Evolutionary conservation across 495 filamentous ascomycete species (phyloP), one percentile per base, ranked within the genome.

Genomic region (Aspergillus avenaceus): DNA sequence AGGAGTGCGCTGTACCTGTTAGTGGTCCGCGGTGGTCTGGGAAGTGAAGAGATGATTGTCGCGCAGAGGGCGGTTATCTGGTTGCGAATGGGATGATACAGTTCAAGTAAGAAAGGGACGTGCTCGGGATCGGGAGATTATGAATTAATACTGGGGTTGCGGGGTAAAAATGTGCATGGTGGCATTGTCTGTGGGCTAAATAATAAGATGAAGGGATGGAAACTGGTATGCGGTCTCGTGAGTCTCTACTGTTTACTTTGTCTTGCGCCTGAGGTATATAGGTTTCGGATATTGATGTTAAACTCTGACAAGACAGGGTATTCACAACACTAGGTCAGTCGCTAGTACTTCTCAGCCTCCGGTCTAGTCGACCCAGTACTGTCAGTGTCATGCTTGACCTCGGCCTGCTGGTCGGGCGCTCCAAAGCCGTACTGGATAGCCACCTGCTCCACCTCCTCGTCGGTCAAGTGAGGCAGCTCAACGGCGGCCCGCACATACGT

Each of bases 151-250:
- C 86, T 11, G 88, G 85, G 12, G 83, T 90, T 54, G 88, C 85
- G 19, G 82, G 81, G 23, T 95, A 96, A 62, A 95, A 95, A 61
- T 91, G 88, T 64, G 90, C 95, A 13, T 95, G 55, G 89, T 96
- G 11, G 88, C 89, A 11, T 62, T 96, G 55, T 85, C 93, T 68
- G 88, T 91, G 25, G 70, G 72, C 0, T n/a, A n/a, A 70, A 73
- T 55, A 73, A 74, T 45, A 74, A 74, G 56, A 64, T 36, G 12
- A 59, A 59, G 21, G 56, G 52, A 75, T 73, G 71, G 72, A 70
- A 57, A 67, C 55, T 31, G 70, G n/a, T n/a, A n/a, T n/a, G n/a
- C n/a, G n/a, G n/a, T n/a, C n/a, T n/a, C n/a, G n/a, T n/a, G n/a
- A n/a, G n/a, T n/a, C n/a, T n/a, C n/a, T n/a, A n/a, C n/a, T n/a